Evolutionary conservation across 176 grass and related monocot species (phyloP).

Genomic region (Secale cereale): DNA sequence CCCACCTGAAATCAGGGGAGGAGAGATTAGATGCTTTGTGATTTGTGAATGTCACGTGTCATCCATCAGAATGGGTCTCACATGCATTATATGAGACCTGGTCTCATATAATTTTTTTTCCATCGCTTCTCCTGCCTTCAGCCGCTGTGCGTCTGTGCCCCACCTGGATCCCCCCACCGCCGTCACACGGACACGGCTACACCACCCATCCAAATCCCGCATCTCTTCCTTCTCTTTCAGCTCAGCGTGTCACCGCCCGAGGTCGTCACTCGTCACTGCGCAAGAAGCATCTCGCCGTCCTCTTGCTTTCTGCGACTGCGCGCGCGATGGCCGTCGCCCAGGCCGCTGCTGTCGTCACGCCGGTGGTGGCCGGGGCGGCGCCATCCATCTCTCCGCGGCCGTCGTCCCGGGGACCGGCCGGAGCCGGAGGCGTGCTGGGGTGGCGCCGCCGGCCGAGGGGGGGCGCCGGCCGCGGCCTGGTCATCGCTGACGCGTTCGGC

Average conservation of each 20-base stretch:
- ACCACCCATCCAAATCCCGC: slow-evolving; percentile 12
- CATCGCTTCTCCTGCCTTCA: no score
- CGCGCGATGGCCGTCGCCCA: slow-evolving; percentile 17
- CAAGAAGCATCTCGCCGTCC: not conserved
- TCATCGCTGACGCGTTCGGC: slow-evolving; percentile 51
- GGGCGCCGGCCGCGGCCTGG: slow-evolving; percentile 14
- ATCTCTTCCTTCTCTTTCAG: not conserved
- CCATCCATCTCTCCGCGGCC: not conserved
- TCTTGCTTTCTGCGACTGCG: not conserved
- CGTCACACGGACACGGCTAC: not conserved
- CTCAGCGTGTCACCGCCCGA: not conserved
- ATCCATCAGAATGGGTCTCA: no score
- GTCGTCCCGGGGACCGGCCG: not conserved
- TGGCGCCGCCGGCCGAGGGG: slow-evolving; percentile 15
- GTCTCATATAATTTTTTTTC: no score
- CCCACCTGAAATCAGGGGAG: no score
- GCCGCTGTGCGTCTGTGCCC: not conserved
- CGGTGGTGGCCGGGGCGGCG: slow-evolving; percentile 7
- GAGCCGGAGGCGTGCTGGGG: slow-evolving; percentile 8
- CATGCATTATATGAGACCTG: no score
- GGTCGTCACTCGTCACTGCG: no score
- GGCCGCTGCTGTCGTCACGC: slow-evolving; percentile 11
- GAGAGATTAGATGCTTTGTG: no score
- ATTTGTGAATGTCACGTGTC: no score
- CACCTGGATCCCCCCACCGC: not conserved